phyloP scores from a whole-genome alignment of 2,329 filamentous ascomycete species.

The Aspergillus viridinutans region DNA sequence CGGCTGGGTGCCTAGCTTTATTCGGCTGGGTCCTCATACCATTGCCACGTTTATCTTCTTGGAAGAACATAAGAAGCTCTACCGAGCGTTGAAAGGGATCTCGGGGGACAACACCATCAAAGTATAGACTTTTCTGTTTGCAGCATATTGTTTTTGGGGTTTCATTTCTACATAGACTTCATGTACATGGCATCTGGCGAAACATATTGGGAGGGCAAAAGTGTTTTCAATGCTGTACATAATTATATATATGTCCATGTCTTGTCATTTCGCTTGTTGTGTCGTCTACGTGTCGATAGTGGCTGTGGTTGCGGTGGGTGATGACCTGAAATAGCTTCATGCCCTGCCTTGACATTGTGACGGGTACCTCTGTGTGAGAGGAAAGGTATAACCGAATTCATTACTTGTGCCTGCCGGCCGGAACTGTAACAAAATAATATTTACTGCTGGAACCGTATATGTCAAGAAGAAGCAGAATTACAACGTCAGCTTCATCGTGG shows the following conservation, averaged over 20 bases:
- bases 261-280: not conserved
- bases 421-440: not conserved
- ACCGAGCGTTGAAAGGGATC: conserved; percentile 42
- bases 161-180: conserved; percentile 5
- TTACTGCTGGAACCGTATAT: not conserved
- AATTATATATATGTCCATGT: conserved; percentile 1
- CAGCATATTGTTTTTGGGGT: not conserved
- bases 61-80: conserved; percentile 65
- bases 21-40: conserved; percentile 62
- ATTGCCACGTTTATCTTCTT: conserved; percentile 64
- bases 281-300: not conserved
- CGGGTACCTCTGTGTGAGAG: not conserved
- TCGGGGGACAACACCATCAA: conserved; percentile 51
- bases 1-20: conserved; percentile 65
- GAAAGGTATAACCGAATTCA: not conserved
- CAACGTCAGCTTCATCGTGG: too few relatives aligned
- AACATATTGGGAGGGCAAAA: conserved; percentile 10
- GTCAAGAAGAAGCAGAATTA: too few relatives aligned
- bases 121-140: conserved; percentile 13
- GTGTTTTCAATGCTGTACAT: conserved; percentile 2
- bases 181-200: conserved; percentile 16
- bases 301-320: not conserved
- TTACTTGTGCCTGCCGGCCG: not conserved
- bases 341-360: not conserved
- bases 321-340: not conserved